A percentile compares a stretch with the other conserved stretches of the same genome.
Evolutionary conservation across 306 rosid genomes (phyloP).

Genomic region (Dryas octopetala): DNA sequence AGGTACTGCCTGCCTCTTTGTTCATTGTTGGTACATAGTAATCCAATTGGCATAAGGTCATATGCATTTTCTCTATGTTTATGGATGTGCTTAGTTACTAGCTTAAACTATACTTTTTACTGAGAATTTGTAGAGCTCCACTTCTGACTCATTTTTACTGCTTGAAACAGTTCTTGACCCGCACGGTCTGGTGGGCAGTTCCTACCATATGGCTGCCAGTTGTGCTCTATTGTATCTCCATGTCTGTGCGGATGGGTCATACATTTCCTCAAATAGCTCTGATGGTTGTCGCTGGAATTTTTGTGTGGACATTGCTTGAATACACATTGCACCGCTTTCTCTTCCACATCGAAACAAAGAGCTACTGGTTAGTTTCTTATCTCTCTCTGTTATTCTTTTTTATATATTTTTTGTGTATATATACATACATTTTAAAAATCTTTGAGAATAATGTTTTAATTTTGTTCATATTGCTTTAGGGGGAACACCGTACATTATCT

Average conservation of each 20-base stretch:
- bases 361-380: conserved; percentile 68
- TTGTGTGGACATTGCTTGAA: conserved; percentile 77
- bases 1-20: conserved; percentile 49
- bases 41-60: neutral
- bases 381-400: conserved; percentile 14
- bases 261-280: conserved; percentile 49
- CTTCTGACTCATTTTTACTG: conserved; percentile 33
- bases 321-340: conserved; percentile 85
- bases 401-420: neutral
- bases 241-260: conserved; percentile 65
- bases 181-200: conserved; percentile 93
- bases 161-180: conserved; percentile 78
- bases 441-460: neutral
- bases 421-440: neutral
- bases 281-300: conserved; percentile 57
- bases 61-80: neutral
- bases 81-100: neutral
- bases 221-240: conserved; percentile 57
- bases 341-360: conserved; percentile 85
- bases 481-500: conserved; percentile 88
- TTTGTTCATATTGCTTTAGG: conserved; percentile 46
- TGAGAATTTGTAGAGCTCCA: neutral
- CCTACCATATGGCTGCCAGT: conserved; percentile 94
- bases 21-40: neutral
- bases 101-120: conserved; percentile 1